Evolutionary conservation across 495 filamentous ascomycete species (phyloP).

Genomic region (Podospora comata): DNA sequence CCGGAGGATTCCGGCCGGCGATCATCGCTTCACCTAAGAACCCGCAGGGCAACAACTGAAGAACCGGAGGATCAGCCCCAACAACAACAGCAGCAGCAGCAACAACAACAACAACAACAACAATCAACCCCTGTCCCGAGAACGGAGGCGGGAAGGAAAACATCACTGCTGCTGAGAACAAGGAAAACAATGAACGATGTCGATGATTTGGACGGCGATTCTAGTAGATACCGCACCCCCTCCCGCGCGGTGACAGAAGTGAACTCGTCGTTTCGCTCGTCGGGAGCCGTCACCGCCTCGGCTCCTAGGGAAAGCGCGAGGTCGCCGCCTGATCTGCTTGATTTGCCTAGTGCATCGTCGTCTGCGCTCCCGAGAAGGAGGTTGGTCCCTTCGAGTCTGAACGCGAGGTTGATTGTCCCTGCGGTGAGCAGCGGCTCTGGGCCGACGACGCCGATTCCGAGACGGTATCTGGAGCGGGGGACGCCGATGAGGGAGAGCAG

Average conservation of each 20-base stretch:
- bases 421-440: slow-evolving; percentile 24
- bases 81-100: background rate
- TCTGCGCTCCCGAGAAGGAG: slow-evolving; percentile 45
- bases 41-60: slow-evolving; percentile 46
- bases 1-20: slow-evolving; percentile 45
- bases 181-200: slow-evolving; percentile 41
- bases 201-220: slow-evolving; percentile 40
- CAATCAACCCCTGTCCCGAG: background rate
- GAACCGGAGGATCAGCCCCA: slow-evolving; percentile 43
- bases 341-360: slow-evolving; percentile 26
- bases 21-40: slow-evolving; percentile 44
- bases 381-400: slow-evolving; percentile 37
- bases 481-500: slow-evolving; percentile 39
- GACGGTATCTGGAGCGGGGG: slow-evolving; percentile 49
- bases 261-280: slow-evolving; percentile 33
- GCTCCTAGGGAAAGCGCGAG: slow-evolving; percentile 22
- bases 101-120: background rate
- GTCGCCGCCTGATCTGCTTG: slow-evolving; percentile 29
- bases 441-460: slow-evolving; percentile 25
- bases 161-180: slow-evolving; percentile 37
- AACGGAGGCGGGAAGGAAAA: slow-evolving; percentile 34
- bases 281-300: background rate
- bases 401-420: slow-evolving; percentile 35
- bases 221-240: slow-evolving; percentile 49
- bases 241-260: slow-evolving; percentile 58